Evolutionary conservation across 345 rosid species (phyloP).

Genomic region (Erucastrum elatum): DNA sequence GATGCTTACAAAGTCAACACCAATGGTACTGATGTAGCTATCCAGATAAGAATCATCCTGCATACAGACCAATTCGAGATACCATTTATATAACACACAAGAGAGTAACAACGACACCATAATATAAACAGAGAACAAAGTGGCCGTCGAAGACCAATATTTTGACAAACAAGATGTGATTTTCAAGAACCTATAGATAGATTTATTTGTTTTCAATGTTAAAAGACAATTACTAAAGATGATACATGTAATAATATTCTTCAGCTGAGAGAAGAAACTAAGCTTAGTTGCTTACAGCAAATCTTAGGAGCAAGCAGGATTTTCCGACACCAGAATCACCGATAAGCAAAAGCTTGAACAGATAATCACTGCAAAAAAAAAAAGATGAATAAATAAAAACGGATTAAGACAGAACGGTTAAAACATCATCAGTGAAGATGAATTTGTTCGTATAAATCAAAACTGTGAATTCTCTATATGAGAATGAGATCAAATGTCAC

Average conservation of each 20-base stretch:
- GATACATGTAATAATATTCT: not conserved
- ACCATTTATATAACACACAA: not conserved
- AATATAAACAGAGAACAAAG: not conserved
- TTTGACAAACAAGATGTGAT: not conserved
- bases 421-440: not conserved
- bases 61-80: slow-evolving; percentile 5
- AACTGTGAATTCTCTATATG: not conserved
- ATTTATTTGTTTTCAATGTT: not conserved
- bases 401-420: not conserved
- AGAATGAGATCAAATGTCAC: not conserved
- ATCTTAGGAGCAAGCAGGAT: slow-evolving; percentile 47
- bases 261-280: not conserved
- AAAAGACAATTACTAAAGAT: not conserved
- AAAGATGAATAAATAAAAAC: not conserved
- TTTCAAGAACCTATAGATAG: not conserved
- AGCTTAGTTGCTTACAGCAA: slow-evolving; percentile 40
- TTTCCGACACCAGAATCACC: slow-evolving; percentile 54
- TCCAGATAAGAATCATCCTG: slow-evolving; percentile 64
- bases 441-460: not conserved
- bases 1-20: slow-evolving; percentile 63
- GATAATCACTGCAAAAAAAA: slow-evolving; percentile 39
- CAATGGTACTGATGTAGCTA: slow-evolving; percentile 64
- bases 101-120: not conserved
- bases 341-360: slow-evolving; percentile 49
- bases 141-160: not conserved